Evolutionary conservation across 192 early-diverging fungal species (phyloP).

Genomic region (Entomortierella lignicola): DNA sequence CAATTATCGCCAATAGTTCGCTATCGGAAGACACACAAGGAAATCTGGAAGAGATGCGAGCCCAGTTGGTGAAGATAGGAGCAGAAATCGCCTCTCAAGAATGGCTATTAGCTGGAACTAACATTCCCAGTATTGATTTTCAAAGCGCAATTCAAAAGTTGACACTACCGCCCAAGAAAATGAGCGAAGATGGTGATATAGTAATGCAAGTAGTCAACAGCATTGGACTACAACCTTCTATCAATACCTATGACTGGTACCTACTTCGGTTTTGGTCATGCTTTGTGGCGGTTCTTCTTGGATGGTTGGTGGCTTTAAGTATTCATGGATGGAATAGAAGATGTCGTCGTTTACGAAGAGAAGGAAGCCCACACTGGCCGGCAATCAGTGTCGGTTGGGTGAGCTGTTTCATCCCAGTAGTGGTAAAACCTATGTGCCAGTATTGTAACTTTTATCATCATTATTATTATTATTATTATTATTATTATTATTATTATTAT

Average conservation of each 20-base stretch:
- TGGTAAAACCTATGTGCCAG: slow-evolving; percentile 52
- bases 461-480: too few relatives aligned
- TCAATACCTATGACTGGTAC: slow-evolving; percentile 65
- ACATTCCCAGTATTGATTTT: too few relatives aligned
- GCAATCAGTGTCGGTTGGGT: slow-evolving; percentile 61
- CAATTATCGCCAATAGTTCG: slow-evolving; percentile 31
- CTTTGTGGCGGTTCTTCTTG: slow-evolving; percentile 45
- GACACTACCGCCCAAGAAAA: background rate
- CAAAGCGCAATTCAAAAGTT: too few relatives aligned
- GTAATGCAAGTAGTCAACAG: slow-evolving; percentile 51
- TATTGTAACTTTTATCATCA: too few relatives aligned
- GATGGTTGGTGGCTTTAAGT: slow-evolving; percentile 51
- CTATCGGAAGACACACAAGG: background rate
- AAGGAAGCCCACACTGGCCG: slow-evolving; percentile 29
- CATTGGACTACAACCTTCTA: slow-evolving; percentile 60
- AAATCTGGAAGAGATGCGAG: slow-evolving; percentile 12
- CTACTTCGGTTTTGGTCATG: slow-evolving; percentile 61
- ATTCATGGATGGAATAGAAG: slow-evolving; percentile 59
- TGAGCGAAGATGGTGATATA: slow-evolving; percentile 28
- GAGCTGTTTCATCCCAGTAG: slow-evolving; percentile 60
- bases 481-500: too few relatives aligned
- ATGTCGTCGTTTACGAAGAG: slow-evolving; percentile 37
- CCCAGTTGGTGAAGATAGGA: slow-evolving; percentile 3
- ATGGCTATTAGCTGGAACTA: background rate
- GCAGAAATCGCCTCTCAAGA: background rate